These are phyloP conservation scores for Bassia scoparia DNA, from an alignment of 148 eudicot genomes.

Conservation along the genomic window DNA sequence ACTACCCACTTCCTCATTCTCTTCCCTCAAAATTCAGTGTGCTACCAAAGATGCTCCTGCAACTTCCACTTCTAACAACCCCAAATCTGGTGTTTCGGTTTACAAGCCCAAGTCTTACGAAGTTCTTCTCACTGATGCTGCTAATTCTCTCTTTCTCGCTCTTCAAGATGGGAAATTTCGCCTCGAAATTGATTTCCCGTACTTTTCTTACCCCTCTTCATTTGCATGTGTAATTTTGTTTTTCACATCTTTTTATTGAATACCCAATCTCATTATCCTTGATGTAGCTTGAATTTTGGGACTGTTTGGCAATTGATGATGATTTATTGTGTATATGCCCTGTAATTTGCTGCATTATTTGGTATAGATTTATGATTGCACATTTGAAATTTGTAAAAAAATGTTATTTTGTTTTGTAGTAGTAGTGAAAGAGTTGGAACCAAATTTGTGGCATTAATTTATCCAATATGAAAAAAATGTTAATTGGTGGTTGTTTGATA, in stretches of 20 bases:
- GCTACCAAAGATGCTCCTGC: slow-evolving; percentile 38
- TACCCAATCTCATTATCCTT: not conserved
- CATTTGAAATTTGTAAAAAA: no score
- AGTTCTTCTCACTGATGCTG: slow-evolving; percentile 78
- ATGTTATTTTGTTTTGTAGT: no score
- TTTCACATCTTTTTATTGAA: not conserved
- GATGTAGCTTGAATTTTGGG: not conserved
- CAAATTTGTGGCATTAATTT: not conserved
- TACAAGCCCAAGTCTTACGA: slow-evolving; percentile 90
- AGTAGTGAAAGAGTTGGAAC: not conserved
- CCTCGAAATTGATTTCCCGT: slow-evolving; percentile 97
- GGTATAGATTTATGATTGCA: no score
- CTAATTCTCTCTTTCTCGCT: slow-evolving; percentile 61
- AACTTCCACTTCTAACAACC: slow-evolving; percentile 18
- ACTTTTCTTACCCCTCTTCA: slow-evolving; percentile 6
- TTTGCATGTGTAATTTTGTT: not conserved
- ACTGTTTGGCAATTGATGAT: not conserved
- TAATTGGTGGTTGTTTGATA: not conserved
- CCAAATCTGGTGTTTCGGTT: slow-evolving; percentile 66
- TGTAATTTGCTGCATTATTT: no score
- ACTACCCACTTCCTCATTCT: slow-evolving; percentile 8
- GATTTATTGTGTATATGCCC: no score
- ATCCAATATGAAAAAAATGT: not conserved
- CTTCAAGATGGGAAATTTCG: slow-evolving; percentile 65
- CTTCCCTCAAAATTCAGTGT: slow-evolving; percentile 33